Conservation (phyloP, 306 rosid species). For the Corylus americana region DNA sequence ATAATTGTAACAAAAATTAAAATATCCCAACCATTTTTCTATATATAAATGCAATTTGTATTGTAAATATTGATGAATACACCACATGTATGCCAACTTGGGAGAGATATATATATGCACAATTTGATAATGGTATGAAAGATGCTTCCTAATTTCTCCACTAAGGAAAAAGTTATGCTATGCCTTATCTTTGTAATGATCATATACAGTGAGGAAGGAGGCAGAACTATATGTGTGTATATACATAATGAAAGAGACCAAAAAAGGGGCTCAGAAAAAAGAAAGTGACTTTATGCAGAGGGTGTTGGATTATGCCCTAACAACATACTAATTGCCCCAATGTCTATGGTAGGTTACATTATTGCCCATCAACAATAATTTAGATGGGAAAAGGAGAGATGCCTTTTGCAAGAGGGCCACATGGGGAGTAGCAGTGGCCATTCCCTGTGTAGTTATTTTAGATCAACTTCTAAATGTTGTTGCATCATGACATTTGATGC, state of each 20-base stretch:
- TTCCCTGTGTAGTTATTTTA: constrained; percentile 37
- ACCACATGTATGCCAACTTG: no score
- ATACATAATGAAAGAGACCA: not conserved
- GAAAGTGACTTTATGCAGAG: constrained; percentile 31
- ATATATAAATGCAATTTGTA: no score
- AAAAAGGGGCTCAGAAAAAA: constrained; percentile 23
- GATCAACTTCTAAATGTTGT: constrained; percentile 45
- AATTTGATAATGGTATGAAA: not conserved
- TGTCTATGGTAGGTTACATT: constrained; percentile 28
- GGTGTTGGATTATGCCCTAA: constrained; percentile 41
- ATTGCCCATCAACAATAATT: constrained; percentile 26
- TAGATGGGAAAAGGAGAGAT: constrained; percentile 23
- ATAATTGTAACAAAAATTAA: no score
- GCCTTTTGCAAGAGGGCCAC: constrained; percentile 40
- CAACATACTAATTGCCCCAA: constrained; percentile 25
- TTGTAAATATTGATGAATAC: no score
- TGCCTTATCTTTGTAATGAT: not conserved
- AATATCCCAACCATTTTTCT: no score
- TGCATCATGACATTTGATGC: constrained; percentile 51
- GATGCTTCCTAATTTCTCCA: not conserved
- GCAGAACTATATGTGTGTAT: not conserved
- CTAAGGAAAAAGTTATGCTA: not conserved
- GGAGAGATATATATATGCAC: no score
- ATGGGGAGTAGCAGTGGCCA: constrained; percentile 40
- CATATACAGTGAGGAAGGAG: not conserved